Base-by-base conservation (phyloP, 371 early-diverging fungal genomes). In the Cokeromyces recurvatus region DNA sequence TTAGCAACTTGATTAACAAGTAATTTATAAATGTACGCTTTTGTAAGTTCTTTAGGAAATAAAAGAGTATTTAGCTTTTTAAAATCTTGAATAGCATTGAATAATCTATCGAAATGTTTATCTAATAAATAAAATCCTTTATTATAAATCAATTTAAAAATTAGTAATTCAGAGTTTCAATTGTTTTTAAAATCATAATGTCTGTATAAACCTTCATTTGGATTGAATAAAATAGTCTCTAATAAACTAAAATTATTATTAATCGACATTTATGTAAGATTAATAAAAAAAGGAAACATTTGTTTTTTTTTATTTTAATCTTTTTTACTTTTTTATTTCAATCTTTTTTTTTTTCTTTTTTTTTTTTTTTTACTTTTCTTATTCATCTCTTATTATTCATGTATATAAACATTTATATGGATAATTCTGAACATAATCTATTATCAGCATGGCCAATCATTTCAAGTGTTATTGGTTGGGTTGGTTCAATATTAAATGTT, bases 161-260 rank as follows among this genome's bases (percentile, higher is more conserved):
- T 1, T 15, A 22, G 11, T 17, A 1, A 21, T 29, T 1, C 2
- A n/a, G n/a, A n/a, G 14, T 9, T 27, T 31, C 3, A 1, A 19
- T 24, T 24, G 6, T n/a, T 3, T 15, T 6, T 27, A n/a, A 23
- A 20, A 27, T 32, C 3, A 7, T 22, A 12, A 11, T 14, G 14
- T 9, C 14, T 14, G 15, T 9, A 34, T 9, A 9, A 29, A 67
- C 81, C 81, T 53, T 66, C 43, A 2, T 35, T 22, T 12, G 81
- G 81, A 22, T 57, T 66, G 45, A 68, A 81, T 4, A 81, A 50
- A 22, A 81, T 67, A 2, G 81, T 81, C 45, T 81, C 81, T 23
- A 81, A 53, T 10, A 81, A 44, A n/a, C 63, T 59, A 24, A 74
- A 51, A 0, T 60, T 35, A 8, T 48, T 31, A 51, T 59, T 54